Conservation (phyloP, 805 yeast species). For the Cyberlindnera euphorbiae region DNA sequence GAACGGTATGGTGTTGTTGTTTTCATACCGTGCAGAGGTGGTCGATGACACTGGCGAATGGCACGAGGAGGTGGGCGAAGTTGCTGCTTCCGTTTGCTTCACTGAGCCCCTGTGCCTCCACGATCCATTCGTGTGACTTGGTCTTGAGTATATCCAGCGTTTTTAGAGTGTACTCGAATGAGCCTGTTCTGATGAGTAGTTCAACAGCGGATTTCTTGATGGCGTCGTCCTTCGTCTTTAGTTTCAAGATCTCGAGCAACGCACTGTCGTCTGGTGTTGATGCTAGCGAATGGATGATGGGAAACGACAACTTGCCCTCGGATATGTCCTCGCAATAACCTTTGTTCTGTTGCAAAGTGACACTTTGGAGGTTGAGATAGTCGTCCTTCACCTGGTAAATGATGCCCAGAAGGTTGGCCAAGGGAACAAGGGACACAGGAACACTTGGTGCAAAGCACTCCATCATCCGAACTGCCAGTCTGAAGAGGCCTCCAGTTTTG, state of each 20-base stretch:
- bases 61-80: conserved; percentile 1
- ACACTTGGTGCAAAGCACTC: conserved; percentile 28
- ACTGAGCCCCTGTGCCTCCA: conserved; percentile 4
- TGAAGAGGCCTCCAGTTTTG: conserved; percentile 85
- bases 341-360: conserved; percentile 50
- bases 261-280: conserved; percentile 33
- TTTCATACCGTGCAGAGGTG: too few species aligned
- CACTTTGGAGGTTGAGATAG: conserved; percentile 60
- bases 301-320: conserved; percentile 87
- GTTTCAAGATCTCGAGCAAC: conserved; percentile 45
- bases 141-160: conserved; percentile 10
- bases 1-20: too few species aligned
- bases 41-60: conserved; percentile 8
- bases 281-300: conserved; percentile 64
- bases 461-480: conserved; percentile 67
- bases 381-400: conserved; percentile 87
- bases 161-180: conserved; percentile 17
- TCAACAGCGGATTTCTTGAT: conserved; percentile 48
- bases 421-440: conserved; percentile 39
- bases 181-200: conserved; percentile 33
- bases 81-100: not conserved
- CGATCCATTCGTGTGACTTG: conserved; percentile 12
- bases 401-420: conserved; percentile 76
- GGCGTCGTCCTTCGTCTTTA: conserved; percentile 45
- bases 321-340: conserved; percentile 83